Conservation (phyloP, 257 asterid genomes). For the Leonotis leonurus region DNA sequence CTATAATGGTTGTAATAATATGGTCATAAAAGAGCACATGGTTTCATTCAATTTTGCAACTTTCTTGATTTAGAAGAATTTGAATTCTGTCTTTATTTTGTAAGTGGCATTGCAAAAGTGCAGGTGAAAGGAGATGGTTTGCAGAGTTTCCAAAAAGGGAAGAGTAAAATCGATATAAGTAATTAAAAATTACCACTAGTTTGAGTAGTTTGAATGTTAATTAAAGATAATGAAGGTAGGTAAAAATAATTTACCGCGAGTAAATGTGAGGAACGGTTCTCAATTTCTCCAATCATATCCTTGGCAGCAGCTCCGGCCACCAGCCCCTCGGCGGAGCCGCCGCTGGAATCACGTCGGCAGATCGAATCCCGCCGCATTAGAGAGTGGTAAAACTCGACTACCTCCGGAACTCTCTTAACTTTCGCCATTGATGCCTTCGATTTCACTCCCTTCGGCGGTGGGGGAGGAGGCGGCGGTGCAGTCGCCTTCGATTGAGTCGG, state of each 20-base stretch:
- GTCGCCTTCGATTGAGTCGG: slow-evolving; percentile 12
- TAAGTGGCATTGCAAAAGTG: slow-evolving; percentile 19
- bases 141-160: slow-evolving; percentile 27
- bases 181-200: background rate
- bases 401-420: slow-evolving; percentile 85
- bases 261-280: slow-evolving; percentile 92
- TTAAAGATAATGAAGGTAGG: background rate
- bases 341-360: slow-evolving; percentile 58
- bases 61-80: slow-evolving; percentile 34
- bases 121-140: slow-evolving; percentile 23
- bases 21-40: slow-evolving; percentile 30
- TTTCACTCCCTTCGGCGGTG: slow-evolving; percentile 44
- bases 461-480: slow-evolving; percentile 57
- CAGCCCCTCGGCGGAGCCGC: slow-evolving; percentile 31
- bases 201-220: background rate
- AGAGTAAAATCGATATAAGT: slow-evolving; percentile 6
- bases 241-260: slow-evolving; percentile 60
- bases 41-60: slow-evolving; percentile 20
- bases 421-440: slow-evolving; percentile 33
- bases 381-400: slow-evolving; percentile 91
- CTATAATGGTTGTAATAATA: slow-evolving; percentile 22
- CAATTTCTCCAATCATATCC: slow-evolving; percentile 98
- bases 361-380: slow-evolving; percentile 77
- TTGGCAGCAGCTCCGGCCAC: slow-evolving; percentile 55
- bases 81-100: slow-evolving; percentile 42